Base-by-base conservation (phyloP, 495 filamentous ascomycete species). In the Penicillium steckii region DNA sequence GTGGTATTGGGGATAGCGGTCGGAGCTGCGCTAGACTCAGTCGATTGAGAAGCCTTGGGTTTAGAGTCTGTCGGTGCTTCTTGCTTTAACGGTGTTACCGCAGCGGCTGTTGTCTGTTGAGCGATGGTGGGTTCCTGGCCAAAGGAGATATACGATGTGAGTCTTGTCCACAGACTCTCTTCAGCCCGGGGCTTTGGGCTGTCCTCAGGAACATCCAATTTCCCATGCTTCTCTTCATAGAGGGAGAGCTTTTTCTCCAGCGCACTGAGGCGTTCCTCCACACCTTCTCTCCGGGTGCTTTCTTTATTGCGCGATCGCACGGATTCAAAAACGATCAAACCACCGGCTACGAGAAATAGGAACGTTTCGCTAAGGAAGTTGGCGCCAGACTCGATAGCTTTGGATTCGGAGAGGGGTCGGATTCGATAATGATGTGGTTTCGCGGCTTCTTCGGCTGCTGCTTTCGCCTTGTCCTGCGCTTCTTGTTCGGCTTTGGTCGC, bases 341-440 rank as follows among this genome's bases (percentile, higher is more conserved):
- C 79, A 10, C 85, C 84, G 2, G 88, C 95, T 12, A 97, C 90
- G 4, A 82, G 46, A 48, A 97, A 87, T 25, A 99, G 82, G 64
- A 99, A 99, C 1, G 81, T 73, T 60, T 99, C 94, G 35, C 90
- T 90, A 44, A 95, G 86, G 46, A 99, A 96, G 50, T 95, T 95
- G 8, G 94, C 95, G 22, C 96, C 95, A 6, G 91, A 81, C 64
- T 99, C 94, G 23, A 99, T 95, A 4, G 94, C 94, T 64, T 97
- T 97, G 12, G 82, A 81, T 60, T 99, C 95, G 26, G 89, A 87
- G 1, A 99, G 76, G 1, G 95, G 87, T 47, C 93, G 76, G 22
- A 89, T 88, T 24, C 80, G 77, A 10, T 80, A 78, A 56, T 64
- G 64, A 4, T 60, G 71, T 3, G 66, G 67, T 32, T 75, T 80